Evolutionary conservation across 371 early-diverging fungal genomes (phyloP).

Genomic region (Conidiobolus incongruus): DNA sequence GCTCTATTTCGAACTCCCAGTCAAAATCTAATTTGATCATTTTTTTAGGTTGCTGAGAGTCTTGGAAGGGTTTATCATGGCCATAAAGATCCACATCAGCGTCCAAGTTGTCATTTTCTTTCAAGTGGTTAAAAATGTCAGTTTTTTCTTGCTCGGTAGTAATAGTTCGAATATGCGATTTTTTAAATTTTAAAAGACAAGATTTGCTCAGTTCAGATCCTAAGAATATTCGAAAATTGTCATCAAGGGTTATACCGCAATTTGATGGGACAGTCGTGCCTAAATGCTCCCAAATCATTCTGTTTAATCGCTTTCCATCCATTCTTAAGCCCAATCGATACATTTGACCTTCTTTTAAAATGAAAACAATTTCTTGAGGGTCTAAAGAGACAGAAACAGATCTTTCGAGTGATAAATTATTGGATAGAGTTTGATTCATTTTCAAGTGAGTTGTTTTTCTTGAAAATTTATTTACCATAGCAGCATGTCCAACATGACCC

Average conservation of each 20-base stretch:
- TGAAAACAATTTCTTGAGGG: conserved; percentile 22
- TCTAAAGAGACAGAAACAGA: conserved; percentile 22
- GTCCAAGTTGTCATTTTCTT: too few relatives aligned
- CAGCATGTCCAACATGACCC: conserved; percentile 49
- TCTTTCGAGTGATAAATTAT: conserved; percentile 20
- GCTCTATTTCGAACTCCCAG: not conserved
- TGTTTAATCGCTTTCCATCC: conserved; percentile 21
- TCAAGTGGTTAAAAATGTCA: too few relatives aligned
- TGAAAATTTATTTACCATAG: conserved; percentile 44
- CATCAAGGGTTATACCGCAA: too few relatives aligned
- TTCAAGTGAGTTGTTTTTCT: conserved; percentile 15
- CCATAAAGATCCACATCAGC: too few relatives aligned
- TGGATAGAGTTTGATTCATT: conserved; percentile 2
- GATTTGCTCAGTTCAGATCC: too few relatives aligned
- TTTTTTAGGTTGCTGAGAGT: not conserved
- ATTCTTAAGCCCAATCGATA: conserved; percentile 35
- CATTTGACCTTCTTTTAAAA: conserved; percentile 42
- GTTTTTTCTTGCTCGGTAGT: too few relatives aligned
- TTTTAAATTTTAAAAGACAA: too few relatives aligned
- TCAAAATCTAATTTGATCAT: conserved; percentile 5
- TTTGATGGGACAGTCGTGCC: not conserved
- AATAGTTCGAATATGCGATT: too few relatives aligned
- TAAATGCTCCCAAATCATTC: not conserved
- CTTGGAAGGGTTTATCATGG: too few relatives aligned
- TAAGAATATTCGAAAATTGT: too few relatives aligned